A percentile compares a stretch with the other conserved stretches of the same genome.
Evolutionary conservation across 192 early-diverging fungal genomes (phyloP).

Genomic region (Entophlyctis luteolus): DNA sequence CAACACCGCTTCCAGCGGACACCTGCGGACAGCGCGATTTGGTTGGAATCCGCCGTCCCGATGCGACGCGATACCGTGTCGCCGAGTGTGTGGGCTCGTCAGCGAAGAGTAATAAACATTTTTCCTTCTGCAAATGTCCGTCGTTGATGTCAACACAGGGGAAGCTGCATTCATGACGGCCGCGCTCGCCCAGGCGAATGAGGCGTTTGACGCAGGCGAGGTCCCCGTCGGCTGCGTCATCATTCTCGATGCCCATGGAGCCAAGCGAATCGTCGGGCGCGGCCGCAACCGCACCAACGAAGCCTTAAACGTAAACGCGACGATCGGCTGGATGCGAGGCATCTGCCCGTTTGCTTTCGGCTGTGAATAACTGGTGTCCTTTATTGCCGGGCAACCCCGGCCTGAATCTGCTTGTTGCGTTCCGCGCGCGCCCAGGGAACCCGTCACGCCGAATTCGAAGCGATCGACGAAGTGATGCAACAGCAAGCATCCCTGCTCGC

Average conservation of each 20-base stretch:
- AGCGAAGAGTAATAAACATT: too few relatives aligned
- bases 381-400: too few relatives aligned
- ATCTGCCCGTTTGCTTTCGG: too few relatives aligned
- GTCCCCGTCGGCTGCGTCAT: constrained; percentile 97
- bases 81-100: too few relatives aligned
- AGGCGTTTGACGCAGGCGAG: constrained; percentile 76
- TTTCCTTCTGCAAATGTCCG: too few relatives aligned
- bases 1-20: too few relatives aligned
- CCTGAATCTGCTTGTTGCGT: too few relatives aligned
- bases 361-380: too few relatives aligned
- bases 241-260: constrained; percentile 50
- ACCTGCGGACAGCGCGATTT: too few relatives aligned
- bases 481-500: constrained; percentile 11
- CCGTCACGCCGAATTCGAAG: constrained; percentile 91
- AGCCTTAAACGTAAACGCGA: constrained; percentile 66
- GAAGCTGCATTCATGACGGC: background rate
- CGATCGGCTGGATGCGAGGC: background rate
- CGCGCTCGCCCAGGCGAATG: constrained; percentile 58
- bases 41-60: too few relatives aligned
- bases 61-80: too few relatives aligned
- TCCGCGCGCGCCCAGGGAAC: constrained; percentile 68
- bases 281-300: constrained; percentile 83
- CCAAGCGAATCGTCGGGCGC: constrained; percentile 58
- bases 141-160: too few relatives aligned
- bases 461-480: constrained; percentile 74